Conservation (phyloP, 768 basidiomycete species). For the Suillus fuscotomentosus region DNA sequence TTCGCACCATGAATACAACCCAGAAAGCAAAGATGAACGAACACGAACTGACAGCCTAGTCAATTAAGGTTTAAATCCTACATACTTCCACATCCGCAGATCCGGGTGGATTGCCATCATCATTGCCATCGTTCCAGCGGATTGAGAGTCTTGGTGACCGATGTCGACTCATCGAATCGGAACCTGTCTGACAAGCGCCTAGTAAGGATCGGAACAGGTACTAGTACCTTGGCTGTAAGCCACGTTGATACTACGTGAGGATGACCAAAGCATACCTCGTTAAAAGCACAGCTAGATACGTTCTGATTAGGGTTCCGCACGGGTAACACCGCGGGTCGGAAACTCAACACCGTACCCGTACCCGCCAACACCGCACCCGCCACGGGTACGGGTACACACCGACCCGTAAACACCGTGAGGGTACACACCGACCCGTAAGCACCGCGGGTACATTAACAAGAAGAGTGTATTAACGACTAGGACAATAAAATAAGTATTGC, state of each 20-base stretch:
- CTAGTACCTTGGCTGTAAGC: not conserved
- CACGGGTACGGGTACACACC: no score
- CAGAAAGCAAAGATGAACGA: no score
- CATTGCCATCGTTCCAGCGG: not conserved
- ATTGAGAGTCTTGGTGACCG: not conserved
- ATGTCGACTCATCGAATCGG: not conserved
- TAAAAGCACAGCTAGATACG: not conserved
- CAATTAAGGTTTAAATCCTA: not conserved
- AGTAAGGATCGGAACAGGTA: not conserved
- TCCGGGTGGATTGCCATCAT: not conserved
- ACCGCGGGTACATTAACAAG: no score
- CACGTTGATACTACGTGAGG: not conserved
- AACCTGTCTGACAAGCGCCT: not conserved
- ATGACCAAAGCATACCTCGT: not conserved
- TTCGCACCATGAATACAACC: not conserved
- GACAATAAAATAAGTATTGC: no score
- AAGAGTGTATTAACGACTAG: no score
- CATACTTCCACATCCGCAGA: not conserved
- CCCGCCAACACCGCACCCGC: no score
- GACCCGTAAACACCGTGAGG: no score
- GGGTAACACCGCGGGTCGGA: no score
- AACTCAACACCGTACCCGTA: no score
- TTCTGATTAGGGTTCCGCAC: no score
- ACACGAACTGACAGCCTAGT: not conserved
- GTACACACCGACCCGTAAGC: no score